These are phyloP conservation scores for Diaporthe sp. DNA, from an alignment of 2,329 filamentous ascomycete species.

Conservation along the genomic window DNA sequence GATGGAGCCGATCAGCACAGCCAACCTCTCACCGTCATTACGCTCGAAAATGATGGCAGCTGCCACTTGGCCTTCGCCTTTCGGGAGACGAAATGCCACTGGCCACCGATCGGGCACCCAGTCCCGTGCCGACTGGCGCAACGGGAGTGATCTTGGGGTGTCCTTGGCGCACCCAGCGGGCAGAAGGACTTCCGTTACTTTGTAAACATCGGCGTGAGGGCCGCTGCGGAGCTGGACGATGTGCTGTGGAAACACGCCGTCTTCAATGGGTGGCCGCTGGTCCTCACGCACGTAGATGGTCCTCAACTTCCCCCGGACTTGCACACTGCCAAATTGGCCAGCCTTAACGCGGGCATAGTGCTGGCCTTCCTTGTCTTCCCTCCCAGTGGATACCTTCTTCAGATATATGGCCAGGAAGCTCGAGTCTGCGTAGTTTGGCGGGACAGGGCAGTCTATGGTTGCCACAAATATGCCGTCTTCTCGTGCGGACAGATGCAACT, in stretches of 20 bases:
- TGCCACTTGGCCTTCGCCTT: constrained; percentile 22
- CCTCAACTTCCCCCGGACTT: constrained; percentile 44
- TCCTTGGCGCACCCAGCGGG: not conserved
- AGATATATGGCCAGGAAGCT: constrained; percentile 51
- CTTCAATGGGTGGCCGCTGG: constrained; percentile 28
- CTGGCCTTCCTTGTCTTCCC: constrained; percentile 37
- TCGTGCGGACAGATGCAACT: constrained; percentile 45
- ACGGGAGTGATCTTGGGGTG: not conserved
- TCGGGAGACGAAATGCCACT: constrained; percentile 20
- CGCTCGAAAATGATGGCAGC: constrained; percentile 17
- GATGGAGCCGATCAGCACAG: constrained; percentile 33
- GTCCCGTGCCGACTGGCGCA: constrained; percentile 21
- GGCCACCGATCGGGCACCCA: constrained; percentile 27
- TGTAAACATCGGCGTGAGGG: constrained; percentile 29
- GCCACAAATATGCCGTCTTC: constrained; percentile 46
- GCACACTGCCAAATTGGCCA: constrained; percentile 43
- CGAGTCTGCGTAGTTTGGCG: constrained; percentile 48
- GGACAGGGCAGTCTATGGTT: constrained; percentile 51
- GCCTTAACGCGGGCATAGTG: constrained; percentile 48
- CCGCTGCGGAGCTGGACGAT: constrained; percentile 43
- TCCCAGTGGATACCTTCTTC: constrained; percentile 46
- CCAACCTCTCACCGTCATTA: constrained; percentile 29
- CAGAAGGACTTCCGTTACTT: constrained; percentile 6
- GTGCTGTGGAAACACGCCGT: constrained; percentile 45
- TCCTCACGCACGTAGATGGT: constrained; percentile 50